These are phyloP conservation scores for Begonia fuchsioides DNA, from an alignment of 306 rosid genomes.

Conservation along the genomic window DNA sequence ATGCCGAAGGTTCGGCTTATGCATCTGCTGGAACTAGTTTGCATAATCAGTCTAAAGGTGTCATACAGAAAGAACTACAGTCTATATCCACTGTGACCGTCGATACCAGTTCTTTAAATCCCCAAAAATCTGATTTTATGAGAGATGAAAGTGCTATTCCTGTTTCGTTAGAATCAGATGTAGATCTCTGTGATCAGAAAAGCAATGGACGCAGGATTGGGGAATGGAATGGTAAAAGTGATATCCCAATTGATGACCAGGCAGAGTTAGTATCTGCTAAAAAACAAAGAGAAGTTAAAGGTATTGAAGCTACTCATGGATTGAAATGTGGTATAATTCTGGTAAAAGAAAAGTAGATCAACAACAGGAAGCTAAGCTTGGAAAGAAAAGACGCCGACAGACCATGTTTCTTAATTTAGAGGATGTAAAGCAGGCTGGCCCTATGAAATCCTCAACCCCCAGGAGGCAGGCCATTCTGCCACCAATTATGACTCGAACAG, in stretches of 20 bases:
- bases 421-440: slow-evolving; percentile 90
- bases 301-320: slow-evolving; percentile 74
- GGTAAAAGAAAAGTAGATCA: slow-evolving; percentile 83
- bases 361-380: slow-evolving; percentile 72
- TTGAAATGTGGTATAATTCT: slow-evolving; percentile 55
- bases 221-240: slow-evolving; percentile 46
- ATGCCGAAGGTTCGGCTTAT: slow-evolving; percentile 62
- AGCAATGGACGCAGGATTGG: slow-evolving; percentile 30
- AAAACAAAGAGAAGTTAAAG: slow-evolving; percentile 73
- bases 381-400: slow-evolving; percentile 90
- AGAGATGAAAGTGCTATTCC: slow-evolving; percentile 30
- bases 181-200: slow-evolving; percentile 32
- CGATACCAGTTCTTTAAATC: slow-evolving; percentile 28
- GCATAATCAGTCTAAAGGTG: slow-evolving; percentile 26
- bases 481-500: slow-evolving; percentile 42
- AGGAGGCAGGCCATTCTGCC: slow-evolving; percentile 65
- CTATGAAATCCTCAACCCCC: slow-evolving; percentile 83
- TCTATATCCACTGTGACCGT: slow-evolving; percentile 21
- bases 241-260: slow-evolving; percentile 36
- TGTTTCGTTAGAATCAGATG: slow-evolving; percentile 33
- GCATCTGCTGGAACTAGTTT: slow-evolving; percentile 29
- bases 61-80: slow-evolving; percentile 27
- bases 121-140: slow-evolving; percentile 26
- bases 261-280: slow-evolving; percentile 42
- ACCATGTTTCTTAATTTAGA: slow-evolving; percentile 91